Percentiles rank a stretch among this genome's conserved stretches.
These are phyloP conservation scores for Aspergillus tanneri DNA, from an alignment of 2,329 filamentous ascomycete genomes.

Conservation along the genomic window DNA sequence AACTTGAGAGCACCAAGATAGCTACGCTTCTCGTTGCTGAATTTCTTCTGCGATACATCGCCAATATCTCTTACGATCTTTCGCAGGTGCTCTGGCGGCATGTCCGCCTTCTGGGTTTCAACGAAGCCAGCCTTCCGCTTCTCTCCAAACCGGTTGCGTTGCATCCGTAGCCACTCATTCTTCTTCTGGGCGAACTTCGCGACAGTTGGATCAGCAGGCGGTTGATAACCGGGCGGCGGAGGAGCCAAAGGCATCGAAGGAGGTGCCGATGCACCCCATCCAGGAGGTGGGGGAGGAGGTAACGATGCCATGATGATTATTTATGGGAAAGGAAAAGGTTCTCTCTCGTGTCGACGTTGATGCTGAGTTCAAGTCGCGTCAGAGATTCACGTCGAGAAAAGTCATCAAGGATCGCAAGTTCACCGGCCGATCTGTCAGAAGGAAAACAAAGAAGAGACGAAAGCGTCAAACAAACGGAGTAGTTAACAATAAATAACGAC, in stretches of 20 bases:
- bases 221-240: constrained; percentile 81
- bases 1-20: constrained; percentile 97
- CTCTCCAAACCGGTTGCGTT: constrained; percentile 91
- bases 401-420: constrained; percentile 21
- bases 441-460: constrained; percentile 1
- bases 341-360: constrained; percentile 28
- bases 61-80: constrained; percentile 99
- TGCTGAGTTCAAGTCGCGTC: constrained; percentile 34
- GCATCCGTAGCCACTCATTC: constrained; percentile 92
- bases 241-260: constrained; percentile 61
- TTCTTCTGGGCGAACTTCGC: constrained; percentile 99
- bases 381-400: constrained; percentile 28
- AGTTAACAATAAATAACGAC: constrained; percentile 7
- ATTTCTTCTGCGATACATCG: constrained; percentile 98
- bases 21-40: constrained; percentile 96
- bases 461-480: constrained; percentile 1
- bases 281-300: constrained; percentile 67
- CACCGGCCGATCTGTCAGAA: constrained; percentile 14
- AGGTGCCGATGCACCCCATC: constrained; percentile 57
- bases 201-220: constrained; percentile 75
- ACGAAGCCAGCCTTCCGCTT: constrained; percentile 96
- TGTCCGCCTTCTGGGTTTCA: constrained; percentile 96
- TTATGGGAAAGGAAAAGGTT: constrained; percentile 18
- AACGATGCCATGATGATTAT: constrained; percentile 54
- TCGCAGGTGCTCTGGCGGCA: constrained; percentile 96